Base-by-base conservation (phyloP, 2,329 filamentous ascomycete species). In the Paracamarosporium sp. region DNA sequence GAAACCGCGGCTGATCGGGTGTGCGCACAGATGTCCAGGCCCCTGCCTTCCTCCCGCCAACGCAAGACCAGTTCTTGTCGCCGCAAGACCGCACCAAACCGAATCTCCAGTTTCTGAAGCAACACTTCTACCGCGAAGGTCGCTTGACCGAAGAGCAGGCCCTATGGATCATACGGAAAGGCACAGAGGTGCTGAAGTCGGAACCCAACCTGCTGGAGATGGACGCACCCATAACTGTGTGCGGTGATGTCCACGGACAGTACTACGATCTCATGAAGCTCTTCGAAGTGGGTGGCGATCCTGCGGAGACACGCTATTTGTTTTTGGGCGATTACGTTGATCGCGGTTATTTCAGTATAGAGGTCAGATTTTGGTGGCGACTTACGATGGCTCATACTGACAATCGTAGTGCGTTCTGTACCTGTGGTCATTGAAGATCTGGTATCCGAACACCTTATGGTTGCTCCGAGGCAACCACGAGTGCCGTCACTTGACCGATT, bases 201-300 rank as follows among this genome's bases (percentile, higher is more conserved):
- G 95, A 99, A 81, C 94, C 95, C 64, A 99, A 98, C 78, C 83
- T 99, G 64, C 85, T 99, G 67, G 95, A 99, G 83, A 99, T 99
- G 95, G 95, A 99, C 78, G 95, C 95, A 38, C 95, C 95, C 60
- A 99, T 99, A 75, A 99, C 95, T 9, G 95, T 99, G 50, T 99
- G 95, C 73, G 95, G 95, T 75, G 95, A 99, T 74, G 93, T 99
- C 53, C 95, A 99, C 79, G 95, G 95, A 67, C 95, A 99, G 81
- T 99, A 98, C 82, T 99, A 97, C 78, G 95, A 99, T 78, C 81
- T 99, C 75, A 99, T 99, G 95, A 99, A 99, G 84, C 85, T 99
- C 31, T 99, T 99, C 73, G 95, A 99, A 79, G 95, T 99, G 50
- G 95, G 95, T 66, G 95, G 95, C 64, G 95, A 99, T 78, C 95